These are phyloP conservation scores for Naganishia friedmannii DNA, from an alignment of 768 basidiomycete species.

Conservation along the genomic window DNA sequence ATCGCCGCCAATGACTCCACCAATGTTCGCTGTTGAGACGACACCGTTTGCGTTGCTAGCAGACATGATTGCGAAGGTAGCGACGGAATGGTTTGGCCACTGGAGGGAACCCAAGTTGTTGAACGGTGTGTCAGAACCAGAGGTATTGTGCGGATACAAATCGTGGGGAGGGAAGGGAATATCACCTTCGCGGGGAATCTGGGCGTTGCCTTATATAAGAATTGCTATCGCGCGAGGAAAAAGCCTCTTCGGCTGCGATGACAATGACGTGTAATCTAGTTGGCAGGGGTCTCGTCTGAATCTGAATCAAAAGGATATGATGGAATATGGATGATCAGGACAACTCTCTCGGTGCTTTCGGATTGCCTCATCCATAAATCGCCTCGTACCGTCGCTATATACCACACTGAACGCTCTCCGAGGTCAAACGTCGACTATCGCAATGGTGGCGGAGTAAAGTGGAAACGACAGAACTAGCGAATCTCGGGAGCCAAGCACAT, in stretches of 20 bases:
- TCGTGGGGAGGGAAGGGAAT: no score
- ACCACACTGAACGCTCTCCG: not conserved
- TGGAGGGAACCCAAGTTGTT: slow-evolving; percentile 20
- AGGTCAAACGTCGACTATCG: not conserved
- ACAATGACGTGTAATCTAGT: not conserved
- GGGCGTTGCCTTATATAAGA: not conserved
- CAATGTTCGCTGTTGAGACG: slow-evolving; percentile 9
- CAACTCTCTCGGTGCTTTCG: no score
- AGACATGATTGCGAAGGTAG: slow-evolving; percentile 14
- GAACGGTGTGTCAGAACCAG: not conserved
- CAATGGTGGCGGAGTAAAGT: no score
- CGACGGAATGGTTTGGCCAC: slow-evolving; percentile 4
- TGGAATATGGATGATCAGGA: no score
- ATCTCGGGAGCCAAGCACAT: no score
- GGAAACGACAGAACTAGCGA: no score
- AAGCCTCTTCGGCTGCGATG: not conserved
- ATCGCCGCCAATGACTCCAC: slow-evolving; percentile 18
- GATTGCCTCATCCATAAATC: not conserved
- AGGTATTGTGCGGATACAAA: not conserved
- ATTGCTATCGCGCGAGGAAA: not conserved
- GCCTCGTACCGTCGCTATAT: not conserved
- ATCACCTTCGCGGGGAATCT: no score
- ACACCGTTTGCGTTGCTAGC: slow-evolving; percentile 21
- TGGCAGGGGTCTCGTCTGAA: no score
- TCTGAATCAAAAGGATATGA: no score